Percentiles rank a stretch among this genome's conserved stretches.
phyloP scores from a whole-genome alignment of 2,329 filamentous ascomycete genomes.

The Aureobasidium namibiae region DNA sequence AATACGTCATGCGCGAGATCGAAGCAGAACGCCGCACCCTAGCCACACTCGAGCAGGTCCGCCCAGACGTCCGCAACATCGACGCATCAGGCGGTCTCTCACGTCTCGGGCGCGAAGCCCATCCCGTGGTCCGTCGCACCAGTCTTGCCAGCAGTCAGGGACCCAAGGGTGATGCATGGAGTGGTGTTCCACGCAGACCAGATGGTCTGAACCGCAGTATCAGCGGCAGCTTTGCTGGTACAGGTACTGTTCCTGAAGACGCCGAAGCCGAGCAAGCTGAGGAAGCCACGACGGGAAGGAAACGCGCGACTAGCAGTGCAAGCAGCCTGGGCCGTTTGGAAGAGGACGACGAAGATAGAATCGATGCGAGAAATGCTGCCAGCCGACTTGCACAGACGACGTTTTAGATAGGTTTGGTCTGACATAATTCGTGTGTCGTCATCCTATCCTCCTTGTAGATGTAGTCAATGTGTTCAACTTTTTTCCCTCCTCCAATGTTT shows the following conservation, averaged over 20 bases:
- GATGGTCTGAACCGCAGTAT: conserved; percentile 72
- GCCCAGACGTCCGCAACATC: conserved; percentile 87
- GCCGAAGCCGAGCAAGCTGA: conserved; percentile 35
- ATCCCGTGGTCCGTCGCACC: conserved; percentile 64
- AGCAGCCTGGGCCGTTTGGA: conserved; percentile 52
- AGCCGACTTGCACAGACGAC: conserved; percentile 90
- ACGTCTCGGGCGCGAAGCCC: conserved; percentile 78
- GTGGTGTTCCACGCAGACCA: conserved; percentile 75
- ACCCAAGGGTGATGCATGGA: conserved; percentile 97
- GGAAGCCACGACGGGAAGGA: conserved; percentile 36
- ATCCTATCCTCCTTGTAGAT: neutral
- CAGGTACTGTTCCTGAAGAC: conserved; percentile 47
- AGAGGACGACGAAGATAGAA: conserved; percentile 84
- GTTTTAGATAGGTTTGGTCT: conserved; percentile 47
- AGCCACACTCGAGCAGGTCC: conserved; percentile 84
- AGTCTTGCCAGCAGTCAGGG: conserved; percentile 84
- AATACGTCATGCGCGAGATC: conserved; percentile 90
- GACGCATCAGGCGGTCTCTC: conserved; percentile 85
- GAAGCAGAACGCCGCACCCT: conserved; percentile 89
- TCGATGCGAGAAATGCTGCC: conserved; percentile 92
- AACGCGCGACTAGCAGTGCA: conserved; percentile 39
- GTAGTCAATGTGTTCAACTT: neutral
- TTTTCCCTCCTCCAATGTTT: neutral
- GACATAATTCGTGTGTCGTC: neutral
- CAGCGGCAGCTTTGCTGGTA: conserved; percentile 58